phyloP scores from a whole-genome alignment of 345 rosid species.

The Syzygium oleosum region DNA sequence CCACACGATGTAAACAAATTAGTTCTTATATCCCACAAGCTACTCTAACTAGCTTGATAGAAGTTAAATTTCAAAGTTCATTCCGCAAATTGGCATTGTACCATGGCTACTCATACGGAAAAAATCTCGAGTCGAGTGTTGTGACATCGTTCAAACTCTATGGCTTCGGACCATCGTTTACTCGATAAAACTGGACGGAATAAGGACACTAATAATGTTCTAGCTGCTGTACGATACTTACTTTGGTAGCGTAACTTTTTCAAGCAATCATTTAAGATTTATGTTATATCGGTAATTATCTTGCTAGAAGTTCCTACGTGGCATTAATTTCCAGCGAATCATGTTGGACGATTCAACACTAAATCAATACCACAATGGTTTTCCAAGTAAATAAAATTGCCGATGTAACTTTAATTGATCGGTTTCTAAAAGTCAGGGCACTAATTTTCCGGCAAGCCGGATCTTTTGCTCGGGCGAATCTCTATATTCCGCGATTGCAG shows the following conservation, averaged over 20 bases:
- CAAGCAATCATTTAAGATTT: too few species aligned
- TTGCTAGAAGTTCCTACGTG: too few species aligned
- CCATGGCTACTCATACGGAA: not conserved
- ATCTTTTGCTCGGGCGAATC: too few species aligned
- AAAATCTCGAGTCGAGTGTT: not conserved
- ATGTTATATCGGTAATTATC: too few species aligned
- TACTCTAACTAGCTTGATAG: not conserved
- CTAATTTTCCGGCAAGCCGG: too few species aligned
- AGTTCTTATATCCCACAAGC: not conserved
- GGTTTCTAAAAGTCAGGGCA: not conserved
- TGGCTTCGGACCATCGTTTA: not conserved
- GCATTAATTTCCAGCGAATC: too few species aligned
- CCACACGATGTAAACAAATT: not conserved
- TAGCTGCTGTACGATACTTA: too few species aligned
- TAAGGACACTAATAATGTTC: not conserved
- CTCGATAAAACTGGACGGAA: not conserved
- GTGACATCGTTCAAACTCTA: too few species aligned
- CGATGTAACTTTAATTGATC: not conserved
- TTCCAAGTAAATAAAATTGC: too few species aligned
- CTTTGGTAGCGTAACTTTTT: not conserved
- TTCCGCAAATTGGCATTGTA: not conserved
- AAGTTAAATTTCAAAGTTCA: not conserved
- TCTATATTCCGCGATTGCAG: too few species aligned
- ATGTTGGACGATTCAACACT: not conserved
- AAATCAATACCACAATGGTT: not conserved